Evolutionary conservation across 345 rosid species (phyloP), one percentile per base, ranked within the genome.

Genomic region (Euphorbia peplus): DNA sequence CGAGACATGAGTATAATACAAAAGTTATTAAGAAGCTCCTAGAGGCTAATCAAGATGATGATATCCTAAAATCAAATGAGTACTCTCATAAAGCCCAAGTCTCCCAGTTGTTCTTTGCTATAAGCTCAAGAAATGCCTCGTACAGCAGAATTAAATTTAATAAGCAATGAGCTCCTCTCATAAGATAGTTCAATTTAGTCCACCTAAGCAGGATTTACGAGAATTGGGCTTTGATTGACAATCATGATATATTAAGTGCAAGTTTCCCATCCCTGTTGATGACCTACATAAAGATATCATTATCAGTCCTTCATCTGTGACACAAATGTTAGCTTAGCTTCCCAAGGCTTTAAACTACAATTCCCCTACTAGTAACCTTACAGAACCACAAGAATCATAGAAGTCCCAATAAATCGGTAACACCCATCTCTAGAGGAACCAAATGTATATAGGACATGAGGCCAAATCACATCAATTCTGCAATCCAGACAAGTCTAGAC

Each of bases 151-250:
- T 50, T 50, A 51, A 24, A 22, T 62, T 58, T 51, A 55, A 44
- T 26, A 35, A 63, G 51, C 13, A 55, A 19, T 21, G 37, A 73
- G 22, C 37, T 56, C 70, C 55, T 57, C 64, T 44, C 50, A 44
- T 12, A 70, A 50, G 24, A 73, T 24, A 67, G 39, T 69, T 66
- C 63, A 64, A 8, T 5, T 50, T 30, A 14, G 26, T 60, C 59
- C 47, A 68, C 71, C 75, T 79, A 64, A 64, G 18, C 59, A 64
- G 19, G 51, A 70, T 47, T 57, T 44, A 29, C 50, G 42, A 64
- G 70, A 54, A 57, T 25, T 63, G 52, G 25, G 58, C 65, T 63
- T 71, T 69, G 32, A 48, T 68, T 42, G 28, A 35, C 59, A 62
- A 55, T 42, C 74, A 62, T 12, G 19, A 47, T 32, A 56, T 60